A percentile compares a stretch with the other conserved stretches of the same genome.
Evolutionary conservation across 169 alveolate genomes (phyloP).

Genomic region (Toxoplasma gondii): DNA sequence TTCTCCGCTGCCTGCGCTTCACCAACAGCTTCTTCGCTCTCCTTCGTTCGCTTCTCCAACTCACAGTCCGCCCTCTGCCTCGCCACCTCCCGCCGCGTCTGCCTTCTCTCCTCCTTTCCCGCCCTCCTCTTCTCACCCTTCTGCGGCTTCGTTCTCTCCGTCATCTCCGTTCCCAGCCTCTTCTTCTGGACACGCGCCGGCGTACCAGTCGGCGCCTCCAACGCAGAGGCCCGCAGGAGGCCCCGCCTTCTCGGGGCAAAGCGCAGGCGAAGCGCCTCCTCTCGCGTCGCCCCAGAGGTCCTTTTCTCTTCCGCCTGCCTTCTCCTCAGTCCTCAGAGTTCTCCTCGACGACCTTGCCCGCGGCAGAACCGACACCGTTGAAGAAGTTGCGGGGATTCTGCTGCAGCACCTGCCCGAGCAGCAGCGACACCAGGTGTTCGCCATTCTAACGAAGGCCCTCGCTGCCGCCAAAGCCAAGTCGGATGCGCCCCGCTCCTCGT

Average conservation of each 20-base stretch:
- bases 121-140: background rate
- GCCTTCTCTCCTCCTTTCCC: background rate
- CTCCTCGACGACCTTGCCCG: background rate
- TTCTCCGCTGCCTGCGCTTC: background rate
- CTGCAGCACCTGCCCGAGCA: conserved; percentile 26
- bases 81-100: background rate
- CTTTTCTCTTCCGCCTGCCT: background rate
- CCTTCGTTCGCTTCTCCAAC: background rate
- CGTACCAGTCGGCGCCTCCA: background rate
- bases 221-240: no score
- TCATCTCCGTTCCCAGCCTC: background rate
- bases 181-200: background rate
- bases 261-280: no score
- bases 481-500: background rate
- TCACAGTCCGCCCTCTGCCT: background rate
- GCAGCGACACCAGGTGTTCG: conserved; percentile 3
- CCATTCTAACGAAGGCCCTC: background rate
- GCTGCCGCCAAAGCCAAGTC: background rate
- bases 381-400: conserved; percentile 5
- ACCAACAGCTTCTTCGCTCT: background rate
- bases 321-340: conserved; percentile 1
- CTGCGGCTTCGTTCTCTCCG: background rate
- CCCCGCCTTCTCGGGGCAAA: no score
- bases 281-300: background rate
- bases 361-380: background rate